Conservation (phyloP, 148 eudicot genomes). For the Camellia lanceoleosa region DNA sequence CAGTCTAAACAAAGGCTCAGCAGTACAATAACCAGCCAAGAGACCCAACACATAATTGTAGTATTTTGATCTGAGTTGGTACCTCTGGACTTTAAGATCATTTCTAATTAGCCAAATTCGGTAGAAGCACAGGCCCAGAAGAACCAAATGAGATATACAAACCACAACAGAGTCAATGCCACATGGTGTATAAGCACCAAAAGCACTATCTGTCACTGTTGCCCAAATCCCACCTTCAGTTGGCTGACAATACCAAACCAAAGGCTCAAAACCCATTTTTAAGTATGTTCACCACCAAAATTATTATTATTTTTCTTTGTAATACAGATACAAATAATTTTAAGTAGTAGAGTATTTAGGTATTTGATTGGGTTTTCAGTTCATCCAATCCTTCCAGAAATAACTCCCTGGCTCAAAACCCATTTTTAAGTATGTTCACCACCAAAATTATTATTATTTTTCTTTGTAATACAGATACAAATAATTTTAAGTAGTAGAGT, state of each 20-base stretch:
- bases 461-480: no score
- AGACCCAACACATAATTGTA: constrained; percentile 41
- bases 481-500: no score
- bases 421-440: constrained; percentile 25
- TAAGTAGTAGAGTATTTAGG: neutral
- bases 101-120: constrained; percentile 42
- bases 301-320: no score
- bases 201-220: constrained; percentile 37
- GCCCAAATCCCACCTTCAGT: constrained; percentile 52
- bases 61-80: constrained; percentile 35
- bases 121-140: constrained; percentile 45
- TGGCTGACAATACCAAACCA: constrained; percentile 66
- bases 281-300: neutral
- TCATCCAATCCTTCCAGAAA: neutral
- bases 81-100: constrained; percentile 33
- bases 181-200: constrained; percentile 67
- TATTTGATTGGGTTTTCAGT: neutral
- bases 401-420: constrained; percentile 21
- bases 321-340: no score
- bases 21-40: constrained; percentile 45
- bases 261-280: constrained; percentile 38
- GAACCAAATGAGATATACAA: constrained; percentile 47
- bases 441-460: neutral
- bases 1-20: constrained; percentile 54
- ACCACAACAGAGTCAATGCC: constrained; percentile 46